Percentiles rank a stretch among this genome's conserved stretches.
Conservation (phyloP, 2,329 filamentous ascomycete genomes). For the Colletotrichum sublineola region DNA sequence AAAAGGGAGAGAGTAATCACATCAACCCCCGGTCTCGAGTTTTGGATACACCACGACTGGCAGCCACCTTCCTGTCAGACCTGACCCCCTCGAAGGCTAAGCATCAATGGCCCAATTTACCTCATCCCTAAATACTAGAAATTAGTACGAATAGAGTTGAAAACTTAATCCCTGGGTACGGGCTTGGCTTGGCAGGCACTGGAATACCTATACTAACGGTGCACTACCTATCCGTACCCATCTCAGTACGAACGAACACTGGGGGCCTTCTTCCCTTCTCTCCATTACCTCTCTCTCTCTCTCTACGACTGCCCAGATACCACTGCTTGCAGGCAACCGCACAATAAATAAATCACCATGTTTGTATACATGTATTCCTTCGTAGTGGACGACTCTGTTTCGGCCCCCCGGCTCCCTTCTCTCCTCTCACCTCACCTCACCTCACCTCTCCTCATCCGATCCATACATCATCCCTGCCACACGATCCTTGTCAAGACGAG, state of each 20-base stretch:
- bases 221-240: too few species aligned
- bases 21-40: not conserved
- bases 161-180: not conserved
- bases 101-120: constrained; percentile 23
- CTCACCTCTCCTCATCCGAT: not conserved
- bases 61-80: constrained; percentile 9
- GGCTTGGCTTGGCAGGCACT: not conserved
- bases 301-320: too few species aligned
- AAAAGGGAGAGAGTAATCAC: constrained; percentile 8
- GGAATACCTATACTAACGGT: too few species aligned
- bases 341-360: not conserved
- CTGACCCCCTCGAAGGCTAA: constrained; percentile 18
- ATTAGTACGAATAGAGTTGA: not conserved
- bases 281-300: too few species aligned
- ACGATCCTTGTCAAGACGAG: constrained; percentile 35
- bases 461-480: not conserved
- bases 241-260: too few species aligned
- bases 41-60: not conserved
- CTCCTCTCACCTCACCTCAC: too few species aligned
- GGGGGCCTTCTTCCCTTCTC: too few species aligned
- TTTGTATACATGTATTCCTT: not conserved
- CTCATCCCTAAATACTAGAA: not conserved
- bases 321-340: too few species aligned
- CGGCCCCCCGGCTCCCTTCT: not conserved
- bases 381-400: not conserved